A percentile compares a stretch with the other conserved stretches of the same genome.
phyloP scores from a whole-genome alignment of 192 early-diverging fungal species.

The Obelidium mucronatum region DNA sequence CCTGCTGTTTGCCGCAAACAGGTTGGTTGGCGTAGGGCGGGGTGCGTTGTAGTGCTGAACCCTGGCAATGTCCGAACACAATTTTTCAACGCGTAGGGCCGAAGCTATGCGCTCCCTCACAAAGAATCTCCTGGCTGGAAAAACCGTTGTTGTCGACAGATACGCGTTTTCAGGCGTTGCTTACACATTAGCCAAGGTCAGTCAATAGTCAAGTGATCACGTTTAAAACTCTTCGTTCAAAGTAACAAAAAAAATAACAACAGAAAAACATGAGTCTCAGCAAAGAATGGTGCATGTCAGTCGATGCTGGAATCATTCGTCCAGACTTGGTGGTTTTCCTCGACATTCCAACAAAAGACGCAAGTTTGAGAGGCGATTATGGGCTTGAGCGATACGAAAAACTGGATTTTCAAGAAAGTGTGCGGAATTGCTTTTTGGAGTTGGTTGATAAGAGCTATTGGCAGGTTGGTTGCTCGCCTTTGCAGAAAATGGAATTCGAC shows the following conservation, averaged over 20 bases:
- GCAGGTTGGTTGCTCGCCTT: conserved; percentile 16
- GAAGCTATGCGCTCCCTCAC: conserved; percentile 52
- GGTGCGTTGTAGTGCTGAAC: too few relatives aligned
- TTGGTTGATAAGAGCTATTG: conserved; percentile 52
- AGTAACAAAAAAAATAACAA: too few relatives aligned
- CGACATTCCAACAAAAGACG: conserved; percentile 79
- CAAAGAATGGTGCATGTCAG: conserved; percentile 86
- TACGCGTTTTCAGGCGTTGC: conserved; percentile 97
- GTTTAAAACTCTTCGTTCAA: too few relatives aligned
- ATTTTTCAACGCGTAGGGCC: conserved; percentile 56
- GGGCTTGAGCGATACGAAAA: conserved; percentile 94
- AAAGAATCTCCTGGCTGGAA: conserved; percentile 68
- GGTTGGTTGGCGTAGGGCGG: conserved; percentile 82
- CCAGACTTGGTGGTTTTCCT: conserved; percentile 92
- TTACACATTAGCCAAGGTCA: conserved; percentile 87
- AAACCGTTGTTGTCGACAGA: conserved; percentile 85
- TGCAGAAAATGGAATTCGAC: neutral
- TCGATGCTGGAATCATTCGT: conserved; percentile 82
- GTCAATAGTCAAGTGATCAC: too few relatives aligned
- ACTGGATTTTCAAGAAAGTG: conserved; percentile 81
- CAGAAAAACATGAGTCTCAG: conserved; percentile 43
- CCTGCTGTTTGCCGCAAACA: conserved; percentile 94
- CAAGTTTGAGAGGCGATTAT: conserved; percentile 82
- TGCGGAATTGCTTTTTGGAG: conserved; percentile 71
- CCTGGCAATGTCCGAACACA: too few relatives aligned